Percentiles rank a stretch among this genome's conserved stretches.
These are phyloP conservation scores for Suillus discolor DNA, from an alignment of 768 basidiomycete species.

Conservation along the genomic window DNA sequence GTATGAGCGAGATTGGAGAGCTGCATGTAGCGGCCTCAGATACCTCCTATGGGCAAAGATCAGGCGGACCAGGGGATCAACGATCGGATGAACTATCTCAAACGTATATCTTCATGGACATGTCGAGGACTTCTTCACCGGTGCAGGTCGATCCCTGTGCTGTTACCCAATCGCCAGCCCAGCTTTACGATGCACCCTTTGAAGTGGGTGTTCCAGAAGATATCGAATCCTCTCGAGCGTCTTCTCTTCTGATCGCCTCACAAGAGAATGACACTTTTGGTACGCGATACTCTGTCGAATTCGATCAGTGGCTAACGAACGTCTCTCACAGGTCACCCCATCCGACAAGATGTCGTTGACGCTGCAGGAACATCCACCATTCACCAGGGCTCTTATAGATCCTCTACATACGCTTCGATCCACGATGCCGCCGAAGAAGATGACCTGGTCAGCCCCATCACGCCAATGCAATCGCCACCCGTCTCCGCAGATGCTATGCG, in stretches of 20 bases:
- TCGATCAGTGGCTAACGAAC: conserved; percentile 8
- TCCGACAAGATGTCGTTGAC: conserved; percentile 25
- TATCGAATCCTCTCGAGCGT: conserved; percentile 23
- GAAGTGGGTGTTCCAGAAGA: conserved; percentile 26
- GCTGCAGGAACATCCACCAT: conserved; percentile 17
- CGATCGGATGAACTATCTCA: conserved; percentile 16
- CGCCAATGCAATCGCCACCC: conserved; percentile 22
- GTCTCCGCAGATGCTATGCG: conserved; percentile 38
- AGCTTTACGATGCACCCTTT: conserved; percentile 7
- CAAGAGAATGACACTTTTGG: conserved; percentile 35
- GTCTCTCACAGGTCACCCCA: conserved; percentile 22
- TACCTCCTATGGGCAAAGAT: conserved; percentile 17
- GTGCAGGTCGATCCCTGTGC: conserved; percentile 13
- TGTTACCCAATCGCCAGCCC: conserved; percentile 10
- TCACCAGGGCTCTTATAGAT: conserved; percentile 12
- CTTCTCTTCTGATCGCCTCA: conserved; percentile 21
- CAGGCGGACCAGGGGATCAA: conserved; percentile 11
- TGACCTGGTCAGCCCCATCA: conserved; percentile 18
- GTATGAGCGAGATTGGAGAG: conserved; percentile 39
- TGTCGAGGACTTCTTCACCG: conserved; percentile 18
- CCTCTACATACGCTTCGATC: conserved; percentile 28
- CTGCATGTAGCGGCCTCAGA: conserved; percentile 20
- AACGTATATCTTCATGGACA: conserved; percentile 22
- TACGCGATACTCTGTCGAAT: background rate
- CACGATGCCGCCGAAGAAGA: conserved; percentile 14